phyloP scores from a whole-genome alignment of 2,329 filamentous ascomycete species.

The Xylariales sp. region DNA sequence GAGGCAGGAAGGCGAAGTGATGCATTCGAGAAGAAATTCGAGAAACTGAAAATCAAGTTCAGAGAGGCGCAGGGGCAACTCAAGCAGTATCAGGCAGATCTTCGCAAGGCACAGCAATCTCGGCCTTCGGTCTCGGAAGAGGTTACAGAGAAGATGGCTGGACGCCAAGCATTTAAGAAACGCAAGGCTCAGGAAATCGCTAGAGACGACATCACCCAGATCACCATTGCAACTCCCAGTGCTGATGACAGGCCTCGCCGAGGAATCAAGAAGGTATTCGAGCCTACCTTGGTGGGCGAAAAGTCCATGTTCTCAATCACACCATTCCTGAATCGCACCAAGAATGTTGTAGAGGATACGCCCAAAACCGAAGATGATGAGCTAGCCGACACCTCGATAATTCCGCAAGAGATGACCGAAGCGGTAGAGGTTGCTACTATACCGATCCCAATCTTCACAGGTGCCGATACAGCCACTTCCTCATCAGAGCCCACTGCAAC shows the following conservation, averaged over 20 bases:
- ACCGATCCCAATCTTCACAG: constrained; percentile 5
- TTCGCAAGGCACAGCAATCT: constrained; percentile 34
- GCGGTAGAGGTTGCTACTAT: constrained; percentile 12
- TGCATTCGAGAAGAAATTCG: constrained; percentile 65
- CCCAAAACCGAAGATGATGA: constrained; percentile 22
- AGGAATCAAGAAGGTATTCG: constrained; percentile 51
- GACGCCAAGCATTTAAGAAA: constrained; percentile 38
- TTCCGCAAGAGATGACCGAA: constrained; percentile 12
- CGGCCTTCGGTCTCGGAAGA: constrained; percentile 31
- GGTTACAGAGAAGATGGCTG: constrained; percentile 26
- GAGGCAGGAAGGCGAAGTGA: constrained; percentile 60
- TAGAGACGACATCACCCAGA: constrained; percentile 38
- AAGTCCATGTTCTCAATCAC: constrained; percentile 94
- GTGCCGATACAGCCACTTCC: constrained; percentile 12
- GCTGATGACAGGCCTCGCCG: constrained; percentile 24
- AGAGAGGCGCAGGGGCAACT: constrained; percentile 67
- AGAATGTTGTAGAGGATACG: constrained; percentile 44
- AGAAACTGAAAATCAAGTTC: constrained; percentile 65
- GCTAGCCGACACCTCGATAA: constrained; percentile 20
- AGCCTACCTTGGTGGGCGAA: constrained; percentile 64
- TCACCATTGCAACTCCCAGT: constrained; percentile 41
- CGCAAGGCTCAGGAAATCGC: constrained; percentile 40
- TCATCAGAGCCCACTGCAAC: constrained; percentile 14
- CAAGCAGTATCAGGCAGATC: constrained; percentile 52
- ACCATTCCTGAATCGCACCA: constrained; percentile 79